Evolutionary conservation across 768 basidiomycete genomes (phyloP).

Genomic region (Lentinula boryana): DNA sequence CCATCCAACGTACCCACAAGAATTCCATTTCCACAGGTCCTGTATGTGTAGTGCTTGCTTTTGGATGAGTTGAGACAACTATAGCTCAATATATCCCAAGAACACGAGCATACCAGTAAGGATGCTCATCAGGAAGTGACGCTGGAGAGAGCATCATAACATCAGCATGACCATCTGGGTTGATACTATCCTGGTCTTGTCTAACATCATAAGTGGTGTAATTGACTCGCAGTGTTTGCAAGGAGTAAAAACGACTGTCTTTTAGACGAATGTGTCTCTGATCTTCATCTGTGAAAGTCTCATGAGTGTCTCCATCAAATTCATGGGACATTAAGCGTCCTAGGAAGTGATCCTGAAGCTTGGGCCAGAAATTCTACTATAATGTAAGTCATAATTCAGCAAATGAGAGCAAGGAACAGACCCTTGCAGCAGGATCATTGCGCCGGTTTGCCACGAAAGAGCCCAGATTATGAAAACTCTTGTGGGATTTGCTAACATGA

Average conservation of each 20-base stretch:
- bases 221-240: conserved; percentile 15
- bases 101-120: conserved; percentile 17
- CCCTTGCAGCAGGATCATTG: neutral
- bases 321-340: conserved; percentile 12
- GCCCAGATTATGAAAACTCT: neutral
- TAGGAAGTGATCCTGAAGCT: conserved; percentile 24
- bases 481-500: neutral
- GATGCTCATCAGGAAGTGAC: conserved; percentile 4
- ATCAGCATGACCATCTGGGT: conserved; percentile 14
- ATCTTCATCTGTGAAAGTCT: conserved; percentile 10
- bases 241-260: conserved; percentile 12
- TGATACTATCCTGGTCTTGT: conserved; percentile 25
- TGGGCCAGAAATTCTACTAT: conserved; percentile 17
- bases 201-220: conserved; percentile 31
- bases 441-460: no score
- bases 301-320: conserved; percentile 11
- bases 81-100: conserved; percentile 12
- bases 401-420: neutral
- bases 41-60: no score
- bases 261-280: conserved; percentile 4
- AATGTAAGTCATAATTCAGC: neutral
- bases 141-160: conserved; percentile 18
- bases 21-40: conserved; percentile 23
- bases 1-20: conserved; percentile 37
- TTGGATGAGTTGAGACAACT: no score